phyloP scores from a whole-genome alignment of 2,329 filamentous ascomycete species.

The Trichothecium sympodiale region DNA sequence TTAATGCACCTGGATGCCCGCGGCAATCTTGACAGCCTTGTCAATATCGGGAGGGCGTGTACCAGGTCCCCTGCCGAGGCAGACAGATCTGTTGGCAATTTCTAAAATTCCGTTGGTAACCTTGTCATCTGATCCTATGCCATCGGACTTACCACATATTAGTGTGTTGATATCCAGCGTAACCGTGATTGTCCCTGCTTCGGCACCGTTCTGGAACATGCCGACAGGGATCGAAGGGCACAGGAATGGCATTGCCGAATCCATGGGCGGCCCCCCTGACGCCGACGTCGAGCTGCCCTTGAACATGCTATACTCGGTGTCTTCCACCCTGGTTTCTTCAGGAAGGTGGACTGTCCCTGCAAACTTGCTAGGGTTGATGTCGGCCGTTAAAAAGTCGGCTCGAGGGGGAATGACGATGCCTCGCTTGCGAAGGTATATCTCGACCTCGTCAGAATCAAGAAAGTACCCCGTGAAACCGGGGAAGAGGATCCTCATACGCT shows the following conservation, averaged over 20 bases:
- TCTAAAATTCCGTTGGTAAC: conserved; percentile 10
- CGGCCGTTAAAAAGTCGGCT: conserved; percentile 48
- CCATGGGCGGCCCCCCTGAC: neutral
- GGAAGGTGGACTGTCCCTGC: conserved; percentile 6
- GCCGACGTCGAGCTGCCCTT: neutral
- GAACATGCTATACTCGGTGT: neutral
- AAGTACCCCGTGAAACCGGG: conserved; percentile 63
- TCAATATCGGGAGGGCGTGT: conserved; percentile 26
- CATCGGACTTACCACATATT: no score
- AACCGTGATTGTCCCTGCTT: neutral
- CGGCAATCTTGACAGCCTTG: conserved; percentile 17
- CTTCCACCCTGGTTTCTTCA: neutral
- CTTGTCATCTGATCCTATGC: no score
- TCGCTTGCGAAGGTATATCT: conserved; percentile 56
- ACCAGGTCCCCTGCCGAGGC: conserved; percentile 26
- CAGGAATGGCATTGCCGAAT: conserved; percentile 1
- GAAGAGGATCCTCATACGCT: conserved; percentile 39
- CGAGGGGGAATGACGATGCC: conserved; percentile 52
- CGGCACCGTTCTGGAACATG: no score
- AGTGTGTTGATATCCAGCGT: conserved; percentile 9
- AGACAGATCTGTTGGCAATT: conserved; percentile 22
- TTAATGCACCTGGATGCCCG: conserved; percentile 7
- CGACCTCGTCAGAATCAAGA: conserved; percentile 67
- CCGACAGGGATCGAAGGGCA: conserved; percentile 1
- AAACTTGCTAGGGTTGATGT: conserved; percentile 37